Evolutionary conservation across 345 rosid species (phyloP), one percentile per base, ranked within the genome.

Genomic region (Cardamine resedifolia): DNA sequence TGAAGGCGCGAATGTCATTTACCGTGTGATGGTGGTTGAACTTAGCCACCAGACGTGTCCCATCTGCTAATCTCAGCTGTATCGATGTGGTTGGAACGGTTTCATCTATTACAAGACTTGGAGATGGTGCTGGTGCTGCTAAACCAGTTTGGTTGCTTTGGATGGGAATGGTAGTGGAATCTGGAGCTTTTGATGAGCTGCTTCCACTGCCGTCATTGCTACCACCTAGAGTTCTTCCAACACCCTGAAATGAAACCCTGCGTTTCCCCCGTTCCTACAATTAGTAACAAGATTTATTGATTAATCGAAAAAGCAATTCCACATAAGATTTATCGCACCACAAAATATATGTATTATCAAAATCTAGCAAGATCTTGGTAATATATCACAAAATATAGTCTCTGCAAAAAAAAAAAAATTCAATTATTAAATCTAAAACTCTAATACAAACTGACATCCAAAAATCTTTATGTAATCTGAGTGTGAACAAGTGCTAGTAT

Each of bases 21-120:
- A 95, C 49, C 1, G 90, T 88, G 70, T 91, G 97, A 76, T 80
- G 85, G 78, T 81, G 76, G 66, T 91, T 95, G 86, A 92, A 84
- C 66, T 80, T 88, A 20, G 78, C 80, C 19, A 91, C 73, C 83
- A 85, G 62, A 6, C 99, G 96, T 43, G 86, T 84, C 26, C 99
- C 99, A 41, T 95, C 98, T 1, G 87, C 87, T 80, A 95, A 55
- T 80, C 98, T 84, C 12, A 95, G 86, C 83, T 95, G 99, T 69
- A 95, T 73, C 5, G 98, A 85, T 58, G 99, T 88, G 34, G 88
- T 78, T 38, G 98, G 99, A 71, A 74, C 11, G 2, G 84, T 66
- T 76, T 86, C 85, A 36, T 95, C 96, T 36, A 95, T 81, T 39
- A 87, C 81, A 18, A 82, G 73, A 36, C 66, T 81, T 23, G 51